Evolutionary conservation across 2,329 filamentous ascomycete genomes (phyloP).

Genomic region (Neonectria punicea): DNA sequence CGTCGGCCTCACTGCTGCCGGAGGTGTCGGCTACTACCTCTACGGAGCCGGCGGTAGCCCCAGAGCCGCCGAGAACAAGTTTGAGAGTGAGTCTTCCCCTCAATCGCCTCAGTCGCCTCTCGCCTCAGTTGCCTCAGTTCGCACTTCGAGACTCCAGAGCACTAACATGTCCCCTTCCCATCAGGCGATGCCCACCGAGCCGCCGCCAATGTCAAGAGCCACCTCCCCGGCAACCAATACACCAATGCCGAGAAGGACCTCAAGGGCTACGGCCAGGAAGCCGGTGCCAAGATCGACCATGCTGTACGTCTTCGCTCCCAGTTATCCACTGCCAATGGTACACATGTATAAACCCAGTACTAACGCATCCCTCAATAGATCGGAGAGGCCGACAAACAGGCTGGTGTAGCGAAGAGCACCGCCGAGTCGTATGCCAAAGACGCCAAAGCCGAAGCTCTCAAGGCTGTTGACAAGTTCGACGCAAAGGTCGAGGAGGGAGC

Average conservation of each 20-base stretch:
- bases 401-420: constrained; percentile 69
- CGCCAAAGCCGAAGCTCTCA: constrained; percentile 70
- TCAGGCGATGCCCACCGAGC: constrained; percentile 81
- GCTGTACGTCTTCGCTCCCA: constrained; percentile 64
- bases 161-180: constrained; percentile 26
- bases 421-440: constrained; percentile 70
- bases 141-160: neutral
- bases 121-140: neutral
- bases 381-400: constrained; percentile 70
- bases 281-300: constrained; percentile 74
- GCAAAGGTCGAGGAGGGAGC: constrained; percentile 82
- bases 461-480: constrained; percentile 86
- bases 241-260: constrained; percentile 70
- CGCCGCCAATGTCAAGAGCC: constrained; percentile 72
- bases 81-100: constrained; percentile 74
- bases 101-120: neutral
- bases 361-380: constrained; percentile 32
- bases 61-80: constrained; percentile 85
- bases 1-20: constrained; percentile 71
- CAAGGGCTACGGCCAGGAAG: constrained; percentile 57
- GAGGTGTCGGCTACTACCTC: constrained; percentile 87
- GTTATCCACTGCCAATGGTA: neutral
- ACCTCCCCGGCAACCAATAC: constrained; percentile 70
- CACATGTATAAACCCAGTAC: constrained; percentile 7
- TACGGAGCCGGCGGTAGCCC: constrained; percentile 86